phyloP scores from a whole-genome alignment of 2,329 filamentous ascomycete species.

The Fusarium sp. region DNA sequence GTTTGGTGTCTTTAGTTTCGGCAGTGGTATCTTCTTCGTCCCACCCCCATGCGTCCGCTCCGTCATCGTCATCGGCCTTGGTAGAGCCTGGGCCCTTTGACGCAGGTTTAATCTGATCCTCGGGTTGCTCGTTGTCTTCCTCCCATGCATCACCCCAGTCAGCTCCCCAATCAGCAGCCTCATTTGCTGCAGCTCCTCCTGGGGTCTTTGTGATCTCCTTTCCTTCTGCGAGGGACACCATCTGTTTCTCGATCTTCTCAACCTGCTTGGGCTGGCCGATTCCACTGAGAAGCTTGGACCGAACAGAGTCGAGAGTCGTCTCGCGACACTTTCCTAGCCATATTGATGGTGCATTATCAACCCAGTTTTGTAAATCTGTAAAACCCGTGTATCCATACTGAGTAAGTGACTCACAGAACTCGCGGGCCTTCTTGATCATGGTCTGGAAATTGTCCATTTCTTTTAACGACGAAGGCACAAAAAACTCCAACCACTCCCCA shows the following conservation, averaged over 20 bases:
- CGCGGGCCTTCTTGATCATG: slow-evolving; percentile 71
- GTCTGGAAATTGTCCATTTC: slow-evolving; percentile 78
- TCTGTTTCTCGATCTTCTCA: slow-evolving; percentile 86
- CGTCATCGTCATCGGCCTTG: slow-evolving; percentile 53
- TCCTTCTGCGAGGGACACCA: slow-evolving; percentile 75
- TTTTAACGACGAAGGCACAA: slow-evolving; percentile 79
- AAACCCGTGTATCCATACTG: slow-evolving; percentile 71
- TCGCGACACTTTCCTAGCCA: slow-evolving; percentile 91
- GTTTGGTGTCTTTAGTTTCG: slow-evolving; percentile 26
- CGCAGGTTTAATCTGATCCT: slow-evolving; percentile 37
- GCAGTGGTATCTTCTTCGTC: slow-evolving; percentile 67
- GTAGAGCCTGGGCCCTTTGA: slow-evolving; percentile 32
- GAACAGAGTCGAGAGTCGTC: slow-evolving; percentile 78
- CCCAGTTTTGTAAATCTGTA: slow-evolving; percentile 80
- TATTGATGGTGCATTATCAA: slow-evolving; percentile 79
- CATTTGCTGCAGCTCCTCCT: slow-evolving; percentile 59
- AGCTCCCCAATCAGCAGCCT: slow-evolving; percentile 73
- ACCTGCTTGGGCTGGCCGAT: slow-evolving; percentile 76
- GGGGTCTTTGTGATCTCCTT: slow-evolving; percentile 68
- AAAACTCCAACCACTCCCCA: slow-evolving; percentile 77
- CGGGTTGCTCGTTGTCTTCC: slow-evolving; percentile 67
- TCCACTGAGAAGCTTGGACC: slow-evolving; percentile 74
- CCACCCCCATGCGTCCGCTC: slow-evolving; percentile 85
- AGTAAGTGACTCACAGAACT: slow-evolving; percentile 73
- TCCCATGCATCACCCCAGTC: slow-evolving; percentile 88